Base-by-base conservation (phyloP, 805 yeast species). In the Metschnikowia hibisci region DNA sequence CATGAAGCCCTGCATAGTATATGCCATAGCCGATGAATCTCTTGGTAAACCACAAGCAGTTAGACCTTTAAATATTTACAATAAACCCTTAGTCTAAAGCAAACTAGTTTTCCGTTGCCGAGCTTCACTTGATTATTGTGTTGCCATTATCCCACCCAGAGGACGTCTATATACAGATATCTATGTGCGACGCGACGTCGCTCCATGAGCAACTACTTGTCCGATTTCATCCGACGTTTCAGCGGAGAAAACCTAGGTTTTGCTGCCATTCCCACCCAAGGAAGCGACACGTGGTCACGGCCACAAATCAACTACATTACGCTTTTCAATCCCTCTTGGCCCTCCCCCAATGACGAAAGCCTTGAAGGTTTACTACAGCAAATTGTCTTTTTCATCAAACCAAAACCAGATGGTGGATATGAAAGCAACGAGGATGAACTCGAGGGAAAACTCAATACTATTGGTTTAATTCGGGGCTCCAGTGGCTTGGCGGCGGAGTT, bases 401-500 rank as follows among this genome's bases (percentile, higher is more conserved):
- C 46, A 20, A 38, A 26, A 13, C 34, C 47, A 4, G 42, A 43
- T 8, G 46, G 44, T 3, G 12, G 38, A 8, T 8, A 20, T 8
- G 23, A 20, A 20, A 20, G 23, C 23, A 20, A 20, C 23, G 23
- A 20, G 23, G 4, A 20, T 20, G 28, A 39, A 4, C 47, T 39
- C 14, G 41, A 51, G 10, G 64, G 62, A 31, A 63, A 64, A 32
- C 34, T 68, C 25, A 58, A 63, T 25, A 44, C 61, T 2, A 48
- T 70, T 8, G 74, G 75, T 0, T 46, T 70, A 13, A 51, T 67
- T 8, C 59, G 69, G 34, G 74, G 74, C 3, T 56, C 67, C 3
- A 58, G 55, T 34, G 59, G 67, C 18, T 54, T 70, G 35, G 57
- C 60, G 7, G 39, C 46, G 4, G 62, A 56, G 27, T 66, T 69